A percentile compares a stretch with the other conserved stretches of the same genome.
These are phyloP conservation scores for Cordyceps javanica DNA, from an alignment of 2,329 filamentous ascomycete genomes.

Conservation along the genomic window DNA sequence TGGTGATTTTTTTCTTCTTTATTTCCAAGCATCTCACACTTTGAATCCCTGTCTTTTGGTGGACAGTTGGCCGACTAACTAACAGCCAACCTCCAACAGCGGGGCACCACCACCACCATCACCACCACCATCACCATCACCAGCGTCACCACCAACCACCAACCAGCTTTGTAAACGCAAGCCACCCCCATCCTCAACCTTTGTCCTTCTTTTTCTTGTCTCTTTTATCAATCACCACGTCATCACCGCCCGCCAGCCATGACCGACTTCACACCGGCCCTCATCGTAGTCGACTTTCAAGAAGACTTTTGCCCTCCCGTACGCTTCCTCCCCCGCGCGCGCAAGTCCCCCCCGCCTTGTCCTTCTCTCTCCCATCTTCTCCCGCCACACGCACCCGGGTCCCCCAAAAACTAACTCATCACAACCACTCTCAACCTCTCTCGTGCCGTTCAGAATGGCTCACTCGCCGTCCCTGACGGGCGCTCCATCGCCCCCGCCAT, in stretches of 20 bases:
- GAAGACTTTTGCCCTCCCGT: constrained; percentile 93
- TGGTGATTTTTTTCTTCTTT: too few species aligned
- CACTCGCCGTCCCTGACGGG: constrained; percentile 73
- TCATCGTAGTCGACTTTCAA: constrained; percentile 80
- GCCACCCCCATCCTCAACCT: not conserved
- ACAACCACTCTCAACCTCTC: not conserved
- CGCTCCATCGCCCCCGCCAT: constrained; percentile 63
- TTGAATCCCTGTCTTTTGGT: too few species aligned
- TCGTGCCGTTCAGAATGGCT: constrained; percentile 63
- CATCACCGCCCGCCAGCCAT: not conserved
- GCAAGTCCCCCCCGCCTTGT: not conserved
- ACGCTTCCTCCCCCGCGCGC: too few species aligned
- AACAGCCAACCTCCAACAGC: too few species aligned
- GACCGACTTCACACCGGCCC: constrained; percentile 29
- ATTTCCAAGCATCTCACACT: too few species aligned
- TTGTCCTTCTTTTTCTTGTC: not conserved
- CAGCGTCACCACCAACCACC: too few species aligned
- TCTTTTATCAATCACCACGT: not conserved
- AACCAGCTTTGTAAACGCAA: too few species aligned
- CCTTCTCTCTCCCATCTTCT: too few species aligned
- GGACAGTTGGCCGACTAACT: too few species aligned
- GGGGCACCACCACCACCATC: too few species aligned
- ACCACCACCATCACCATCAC: too few species aligned
- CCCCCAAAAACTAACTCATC: not conserved
- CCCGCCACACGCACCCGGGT: too few species aligned